These are phyloP conservation scores for Suillus lakei DNA, from an alignment of 768 basidiomycete species.

Conservation along the genomic window DNA sequence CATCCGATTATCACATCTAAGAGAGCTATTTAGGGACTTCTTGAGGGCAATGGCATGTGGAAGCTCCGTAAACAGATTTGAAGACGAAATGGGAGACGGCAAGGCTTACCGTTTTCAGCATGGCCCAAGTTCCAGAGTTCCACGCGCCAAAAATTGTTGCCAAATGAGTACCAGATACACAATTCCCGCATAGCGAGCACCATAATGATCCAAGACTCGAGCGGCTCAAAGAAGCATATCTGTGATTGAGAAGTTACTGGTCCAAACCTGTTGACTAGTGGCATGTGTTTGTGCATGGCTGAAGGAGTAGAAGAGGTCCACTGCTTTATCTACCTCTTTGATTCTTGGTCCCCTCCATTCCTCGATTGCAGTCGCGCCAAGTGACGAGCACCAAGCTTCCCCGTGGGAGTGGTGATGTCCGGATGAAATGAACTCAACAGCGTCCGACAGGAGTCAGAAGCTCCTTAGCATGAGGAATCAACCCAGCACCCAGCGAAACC, in stretches of 20 bases:
- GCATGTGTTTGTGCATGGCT: background rate
- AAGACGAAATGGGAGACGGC: background rate
- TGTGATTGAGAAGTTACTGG: background rate
- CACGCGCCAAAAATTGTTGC: background rate
- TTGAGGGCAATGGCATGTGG: background rate
- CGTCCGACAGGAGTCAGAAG: background rate
- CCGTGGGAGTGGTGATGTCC: background rate
- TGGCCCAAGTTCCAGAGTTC: background rate
- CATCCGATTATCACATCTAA: constrained; percentile 2
- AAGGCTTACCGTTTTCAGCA: constrained; percentile 4
- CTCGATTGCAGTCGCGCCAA: background rate
- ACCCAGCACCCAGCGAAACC: background rate
- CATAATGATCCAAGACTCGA: background rate
- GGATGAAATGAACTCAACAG: background rate
- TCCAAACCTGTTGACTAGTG: background rate
- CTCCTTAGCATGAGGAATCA: background rate
- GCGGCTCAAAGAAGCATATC: background rate
- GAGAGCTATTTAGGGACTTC: constrained; percentile 6
- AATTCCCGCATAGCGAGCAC: background rate
- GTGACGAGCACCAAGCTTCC: background rate
- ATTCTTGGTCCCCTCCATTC: background rate
- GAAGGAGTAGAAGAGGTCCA: too few species aligned
- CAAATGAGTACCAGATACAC: background rate
- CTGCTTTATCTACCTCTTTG: background rate
- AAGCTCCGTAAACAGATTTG: background rate